Evolutionary conservation across 129 eudicot species (phyloP).

Genomic region (Flaveria brownii): DNA sequence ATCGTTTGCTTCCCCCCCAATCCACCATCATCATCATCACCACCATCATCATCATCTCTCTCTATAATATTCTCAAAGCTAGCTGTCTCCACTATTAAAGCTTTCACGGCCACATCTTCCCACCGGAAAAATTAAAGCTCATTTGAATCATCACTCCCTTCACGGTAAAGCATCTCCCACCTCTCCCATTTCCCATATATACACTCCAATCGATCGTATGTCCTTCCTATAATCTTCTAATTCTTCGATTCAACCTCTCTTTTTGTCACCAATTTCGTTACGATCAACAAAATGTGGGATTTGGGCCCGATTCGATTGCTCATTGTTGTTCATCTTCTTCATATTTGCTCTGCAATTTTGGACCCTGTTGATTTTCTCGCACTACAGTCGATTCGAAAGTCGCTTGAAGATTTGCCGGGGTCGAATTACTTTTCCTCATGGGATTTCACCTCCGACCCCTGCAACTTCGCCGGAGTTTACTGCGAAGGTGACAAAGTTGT

Average conservation of each 20-base stretch:
- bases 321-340: not conserved
- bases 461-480: conserved; percentile 74
- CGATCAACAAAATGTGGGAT: not conserved
- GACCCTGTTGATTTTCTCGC: conserved; percentile 83
- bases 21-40: conserved; percentile 22
- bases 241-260: not conserved
- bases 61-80: conserved; percentile 13
- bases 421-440: conserved; percentile 71
- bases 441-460: conserved; percentile 92
- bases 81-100: conserved; percentile 56
- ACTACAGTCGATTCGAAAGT: conserved; percentile 56
- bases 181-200: conserved; percentile 5
- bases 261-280: not conserved
- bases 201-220: conserved; percentile 8
- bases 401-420: conserved; percentile 71
- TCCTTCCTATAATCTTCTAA: conserved; percentile 7
- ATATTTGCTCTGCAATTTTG: conserved; percentile 33
- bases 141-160: conserved; percentile 37
- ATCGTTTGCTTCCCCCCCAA: conserved; percentile 49
- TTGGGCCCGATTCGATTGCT: not conserved
- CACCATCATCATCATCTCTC: conserved; percentile 21
- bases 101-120: conserved; percentile 49
- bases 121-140: conserved; percentile 26
- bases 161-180: conserved; percentile 38
- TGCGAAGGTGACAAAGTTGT: conserved; percentile 62